Base-by-base conservation (phyloP, 768 basidiomycete genomes). In the Suillus plorans region DNA sequence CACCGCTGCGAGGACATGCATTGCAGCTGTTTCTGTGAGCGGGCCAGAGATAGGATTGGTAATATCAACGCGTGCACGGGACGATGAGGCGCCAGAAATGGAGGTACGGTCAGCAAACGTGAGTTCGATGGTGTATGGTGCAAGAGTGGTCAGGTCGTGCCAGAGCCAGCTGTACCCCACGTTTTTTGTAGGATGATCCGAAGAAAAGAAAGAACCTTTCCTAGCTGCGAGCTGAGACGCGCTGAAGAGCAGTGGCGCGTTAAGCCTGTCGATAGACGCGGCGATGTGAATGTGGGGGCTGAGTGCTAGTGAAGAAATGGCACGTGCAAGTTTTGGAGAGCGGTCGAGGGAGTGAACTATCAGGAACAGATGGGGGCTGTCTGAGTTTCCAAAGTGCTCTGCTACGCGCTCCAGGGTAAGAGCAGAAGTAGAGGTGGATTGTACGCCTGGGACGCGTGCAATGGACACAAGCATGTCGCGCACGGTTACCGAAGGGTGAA, bases 271-370 rank as follows among this genome's bases (percentile, higher is more conserved):
- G 63, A 95, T 81, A 18, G 95, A 94, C 1, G 91, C 91, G 57
- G 88, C 80, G 68, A 99, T 74, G 75, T 95, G 95, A 66, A 98
- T 89, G 67, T 85, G 81, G 6, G 89, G 87, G 60, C 85, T 86
- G 25, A 87, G 83, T 0, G 91, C 91, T 52, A 98, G 84, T 20
- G 91, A 80, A 0, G 89, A 85, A 44, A 99, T 83, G 47, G 84
- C 81, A 1, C 90, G 81, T 70, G 87, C 86, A 22, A 88, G 80
- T 69, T 89, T 89, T 22, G 83, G 70, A 1, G 82, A 75, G 45
- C 94, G 90, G 70, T 98, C 96, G 75, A 98, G 88, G 77, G 92
- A 96, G 81, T 99, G 95, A 28, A 97, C 79, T 71, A 97, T 77
- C 66, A 99, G 79, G 73, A 88, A 94, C 49, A 99, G 80, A 55